Evolutionary conservation across 2,329 filamentous ascomycete genomes (phyloP).

Genomic region (Apiospora saccharicola): DNA sequence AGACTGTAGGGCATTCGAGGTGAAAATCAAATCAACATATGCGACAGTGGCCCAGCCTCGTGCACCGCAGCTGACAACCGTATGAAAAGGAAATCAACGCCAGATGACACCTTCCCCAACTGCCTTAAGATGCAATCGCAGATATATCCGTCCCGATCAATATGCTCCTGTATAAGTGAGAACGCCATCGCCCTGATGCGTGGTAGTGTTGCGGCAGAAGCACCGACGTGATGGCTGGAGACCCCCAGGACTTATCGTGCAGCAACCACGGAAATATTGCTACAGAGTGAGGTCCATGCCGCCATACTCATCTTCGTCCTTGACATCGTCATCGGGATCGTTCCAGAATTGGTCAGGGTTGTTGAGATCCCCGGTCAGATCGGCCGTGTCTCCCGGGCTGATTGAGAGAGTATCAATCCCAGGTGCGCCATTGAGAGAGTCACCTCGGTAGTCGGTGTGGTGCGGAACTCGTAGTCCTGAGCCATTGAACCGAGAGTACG

Average conservation of each 20-base stretch:
- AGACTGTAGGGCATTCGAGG: not conserved
- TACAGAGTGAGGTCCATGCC: slow-evolving; percentile 22
- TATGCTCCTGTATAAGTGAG: slow-evolving; percentile 17
- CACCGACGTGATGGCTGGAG: not conserved
- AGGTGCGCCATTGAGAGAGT: slow-evolving; percentile 65
- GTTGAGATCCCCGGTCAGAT: slow-evolving; percentile 53
- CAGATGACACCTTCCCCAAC: not conserved
- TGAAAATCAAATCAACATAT: not conserved
- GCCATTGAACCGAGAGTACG: slow-evolving; percentile 83
- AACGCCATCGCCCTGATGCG: slow-evolving; percentile 12
- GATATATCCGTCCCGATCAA: not conserved
- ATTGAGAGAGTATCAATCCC: slow-evolving; percentile 53
- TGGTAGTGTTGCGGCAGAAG: not conserved
- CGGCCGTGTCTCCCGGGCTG: slow-evolving; percentile 58
- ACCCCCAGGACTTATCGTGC: slow-evolving; percentile 34
- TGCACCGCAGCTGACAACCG: slow-evolving; percentile 8
- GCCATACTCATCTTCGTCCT: slow-evolving; percentile 89
- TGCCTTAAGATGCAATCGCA: slow-evolving; percentile 17
- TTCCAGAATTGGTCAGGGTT: slow-evolving; percentile 68
- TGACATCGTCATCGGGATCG: slow-evolving; percentile 79
- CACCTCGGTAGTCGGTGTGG: slow-evolving; percentile 90
- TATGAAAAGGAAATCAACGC: slow-evolving; percentile 9
- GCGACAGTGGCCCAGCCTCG: slow-evolving; percentile 9
- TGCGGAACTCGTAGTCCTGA: slow-evolving; percentile 90
- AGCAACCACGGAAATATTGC: not conserved